phyloP scores from a whole-genome alignment of 2,329 filamentous ascomycete genomes.

The Acrocalymma vagum region DNA sequence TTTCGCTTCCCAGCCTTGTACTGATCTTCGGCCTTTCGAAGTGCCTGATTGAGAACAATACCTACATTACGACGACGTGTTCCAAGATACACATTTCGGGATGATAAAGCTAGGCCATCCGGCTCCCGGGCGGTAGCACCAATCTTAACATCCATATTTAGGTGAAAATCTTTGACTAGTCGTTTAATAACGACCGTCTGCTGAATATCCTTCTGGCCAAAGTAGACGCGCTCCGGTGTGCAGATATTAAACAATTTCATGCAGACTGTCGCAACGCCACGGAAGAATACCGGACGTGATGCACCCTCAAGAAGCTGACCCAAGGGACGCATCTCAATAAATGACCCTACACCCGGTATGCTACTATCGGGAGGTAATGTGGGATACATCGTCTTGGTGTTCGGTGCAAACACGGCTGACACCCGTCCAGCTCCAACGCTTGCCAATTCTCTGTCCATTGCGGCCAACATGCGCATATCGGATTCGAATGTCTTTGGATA shows the following conservation, averaged over 20 bases:
- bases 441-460: constrained; percentile 77
- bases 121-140: constrained; percentile 77
- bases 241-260: constrained; percentile 92
- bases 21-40: constrained; percentile 74
- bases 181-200: constrained; percentile 90
- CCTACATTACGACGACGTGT: constrained; percentile 74
- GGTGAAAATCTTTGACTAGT: constrained; percentile 86
- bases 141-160: constrained; percentile 78
- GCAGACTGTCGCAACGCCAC: constrained; percentile 94
- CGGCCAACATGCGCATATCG: constrained; percentile 73
- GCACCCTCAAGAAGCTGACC: constrained; percentile 83
- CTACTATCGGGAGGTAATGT: constrained; percentile 77
- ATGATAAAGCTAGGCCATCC: constrained; percentile 90
- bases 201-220: constrained; percentile 98
- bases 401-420: constrained; percentile 85
- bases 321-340: constrained; percentile 89
- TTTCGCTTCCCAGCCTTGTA: constrained; percentile 65
- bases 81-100: constrained; percentile 92
- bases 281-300: constrained; percentile 91
- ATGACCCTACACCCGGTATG: constrained; percentile 80
- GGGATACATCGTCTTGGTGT: constrained; percentile 86
- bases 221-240: constrained; percentile 81
- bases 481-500: constrained; percentile 91
- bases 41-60: constrained; percentile 73
- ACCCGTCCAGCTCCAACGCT: constrained; percentile 66